Evolutionary conservation across 2,329 filamentous ascomycete species (phyloP), one percentile per base, ranked within the genome.

Genomic region (Eurotiales sp.): DNA sequence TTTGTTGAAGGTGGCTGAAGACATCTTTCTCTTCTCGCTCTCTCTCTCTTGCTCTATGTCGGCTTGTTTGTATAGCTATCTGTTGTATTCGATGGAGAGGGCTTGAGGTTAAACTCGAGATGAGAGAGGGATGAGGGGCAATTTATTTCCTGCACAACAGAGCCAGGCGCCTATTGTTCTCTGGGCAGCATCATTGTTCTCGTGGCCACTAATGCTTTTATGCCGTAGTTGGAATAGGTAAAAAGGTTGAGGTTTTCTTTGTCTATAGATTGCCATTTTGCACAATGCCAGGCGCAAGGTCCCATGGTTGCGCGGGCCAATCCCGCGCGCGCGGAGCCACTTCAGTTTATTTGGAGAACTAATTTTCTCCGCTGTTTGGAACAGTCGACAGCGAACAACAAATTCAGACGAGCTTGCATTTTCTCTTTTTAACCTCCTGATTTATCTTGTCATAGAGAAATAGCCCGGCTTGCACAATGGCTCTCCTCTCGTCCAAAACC

Each of bases 401-500:
- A n/a, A n/a, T n/a, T n/a, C n/a, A n/a, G n/a, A n/a, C n/a, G n/a
- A n/a, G n/a, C n/a, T n/a, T n/a, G n/a, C n/a, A n/a, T n/a, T n/a
- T n/a, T n/a, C n/a, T n/a, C n/a, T n/a, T n/a, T n/a, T n/a, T n/a
- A n/a, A 29, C 6, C 25, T n/a, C 12, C 32, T 8, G 3, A 36
- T 36, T 17, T 36, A 15, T n/a, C n/a, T n/a, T 5, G 15, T 15
- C n/a, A 15, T 19, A 21, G 17, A 19, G 21, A 43, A 2, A 4
- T 15, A 15, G 14, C 8, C 4, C 3, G n/a, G 32, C n/a, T 34
- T 10, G n/a, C 32, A 41, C 8, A 55, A 96, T 96, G 91, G 86
- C 83, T 27, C 77, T 95, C 67, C 80, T 96, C 63, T 90, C 88
- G 2, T 84, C 85, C 55, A 86, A 81, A 64, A 88, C 86, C 8